phyloP scores from a whole-genome alignment of 2,329 filamentous ascomycete species.

The Karstenula rhodostoma region DNA sequence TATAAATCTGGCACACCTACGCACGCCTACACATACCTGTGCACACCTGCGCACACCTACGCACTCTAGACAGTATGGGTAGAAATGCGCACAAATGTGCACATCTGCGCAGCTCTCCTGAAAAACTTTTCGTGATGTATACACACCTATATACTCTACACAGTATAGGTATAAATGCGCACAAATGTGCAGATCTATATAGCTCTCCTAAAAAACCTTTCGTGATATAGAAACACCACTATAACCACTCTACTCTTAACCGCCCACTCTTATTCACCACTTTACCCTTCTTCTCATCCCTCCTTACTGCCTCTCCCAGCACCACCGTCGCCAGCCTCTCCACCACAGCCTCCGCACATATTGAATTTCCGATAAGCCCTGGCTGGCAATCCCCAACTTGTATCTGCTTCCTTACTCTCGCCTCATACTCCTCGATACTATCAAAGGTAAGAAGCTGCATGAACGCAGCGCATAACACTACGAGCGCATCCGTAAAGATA shows the following conservation, averaged over 20 bases:
- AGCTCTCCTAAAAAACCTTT: no score
- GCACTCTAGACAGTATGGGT: no score
- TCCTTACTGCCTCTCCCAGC: conserved; percentile 42
- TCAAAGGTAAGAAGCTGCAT: conserved; percentile 41
- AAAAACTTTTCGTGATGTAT: no score
- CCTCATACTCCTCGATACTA: conserved; percentile 37
- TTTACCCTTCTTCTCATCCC: conserved; percentile 44
- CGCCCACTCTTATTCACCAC: conserved; percentile 26
- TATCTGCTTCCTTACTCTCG: conserved; percentile 31
- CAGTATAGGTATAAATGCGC: no score
- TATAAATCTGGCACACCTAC: no score
- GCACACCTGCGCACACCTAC: no score
- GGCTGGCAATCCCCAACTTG: conserved; percentile 40
- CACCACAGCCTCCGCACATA: conserved; percentile 38
- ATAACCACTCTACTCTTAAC: conserved; percentile 27
- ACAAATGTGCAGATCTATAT: no score
- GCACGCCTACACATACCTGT: no score
- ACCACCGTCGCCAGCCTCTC: conserved; percentile 44
- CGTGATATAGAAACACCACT: conserved; percentile 3
- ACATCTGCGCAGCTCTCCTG: no score
- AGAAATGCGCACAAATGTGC: no score
- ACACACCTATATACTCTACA: no score
- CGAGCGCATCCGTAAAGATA: conserved; percentile 38
- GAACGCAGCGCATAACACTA: conserved; percentile 47
- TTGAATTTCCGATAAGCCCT: conserved; percentile 29